These are phyloP conservation scores for Gnomoniopsis sp. DNA, from an alignment of 2,329 filamentous ascomycete species.

Conservation along the genomic window DNA sequence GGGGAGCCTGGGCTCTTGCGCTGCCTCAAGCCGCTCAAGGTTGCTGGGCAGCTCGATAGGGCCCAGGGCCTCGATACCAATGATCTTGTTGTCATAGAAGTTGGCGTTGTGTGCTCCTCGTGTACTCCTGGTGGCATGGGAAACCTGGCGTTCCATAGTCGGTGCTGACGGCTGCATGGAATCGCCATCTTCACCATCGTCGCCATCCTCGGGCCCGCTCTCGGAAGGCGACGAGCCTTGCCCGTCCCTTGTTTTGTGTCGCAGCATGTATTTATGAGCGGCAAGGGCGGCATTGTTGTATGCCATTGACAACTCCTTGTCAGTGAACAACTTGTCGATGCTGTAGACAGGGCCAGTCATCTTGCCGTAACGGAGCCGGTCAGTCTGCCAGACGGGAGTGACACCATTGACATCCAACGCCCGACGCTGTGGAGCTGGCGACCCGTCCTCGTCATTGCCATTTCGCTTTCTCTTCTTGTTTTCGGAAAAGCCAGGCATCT, in stretches of 20 bases:
- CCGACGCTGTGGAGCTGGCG: constrained; percentile 55
- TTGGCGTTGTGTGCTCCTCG: constrained; percentile 52
- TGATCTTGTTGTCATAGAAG: constrained; percentile 54
- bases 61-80: constrained; percentile 58
- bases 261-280: constrained; percentile 58
- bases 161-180: constrained; percentile 45
- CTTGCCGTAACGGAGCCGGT: constrained; percentile 52
- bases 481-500: constrained; percentile 51
- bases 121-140: constrained; percentile 62
- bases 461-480: constrained; percentile 63
- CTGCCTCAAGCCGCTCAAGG: constrained; percentile 50
- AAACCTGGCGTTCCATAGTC: constrained; percentile 61
- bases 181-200: constrained; percentile 44
- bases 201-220: constrained; percentile 48
- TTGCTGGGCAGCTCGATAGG: constrained; percentile 59
- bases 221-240: constrained; percentile 48
- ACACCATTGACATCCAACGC: constrained; percentile 53
- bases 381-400: constrained; percentile 61
- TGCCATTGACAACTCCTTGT: constrained; percentile 64
- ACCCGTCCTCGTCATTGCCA: constrained; percentile 58
- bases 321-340: constrained; percentile 68
- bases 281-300: constrained; percentile 62
- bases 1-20: constrained; percentile 56
- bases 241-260: constrained; percentile 53
- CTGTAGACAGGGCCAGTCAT: constrained; percentile 60